Evolutionary conservation across 2,329 filamentous ascomycete genomes (phyloP).

Genomic region (Colletotrichum coccodes): DNA sequence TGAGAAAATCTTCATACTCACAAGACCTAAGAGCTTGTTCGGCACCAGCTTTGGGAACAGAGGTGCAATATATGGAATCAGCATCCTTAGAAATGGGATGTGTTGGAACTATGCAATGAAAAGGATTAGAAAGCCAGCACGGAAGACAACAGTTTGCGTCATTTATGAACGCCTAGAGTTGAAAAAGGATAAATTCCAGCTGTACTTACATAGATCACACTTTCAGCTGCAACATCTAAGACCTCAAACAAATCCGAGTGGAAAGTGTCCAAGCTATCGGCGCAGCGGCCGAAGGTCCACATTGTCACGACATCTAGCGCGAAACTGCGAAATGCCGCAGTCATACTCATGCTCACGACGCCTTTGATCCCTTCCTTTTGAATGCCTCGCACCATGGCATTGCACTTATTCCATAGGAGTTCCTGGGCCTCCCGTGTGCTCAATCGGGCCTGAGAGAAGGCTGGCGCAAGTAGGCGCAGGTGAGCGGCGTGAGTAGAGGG

Average conservation of each 20-base stretch:
- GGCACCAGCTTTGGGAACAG: constrained; percentile 1
- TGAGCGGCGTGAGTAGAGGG: neutral
- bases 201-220: constrained; percentile 17
- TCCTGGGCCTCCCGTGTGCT: neutral
- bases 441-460: constrained; percentile 4
- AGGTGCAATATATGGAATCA: constrained; percentile 13
- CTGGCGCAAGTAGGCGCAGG: constrained; percentile 1
- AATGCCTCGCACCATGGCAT: neutral
- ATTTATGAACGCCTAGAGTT: no score
- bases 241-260: constrained; percentile 8
- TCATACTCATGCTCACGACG: neutral
- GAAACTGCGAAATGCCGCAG: neutral
- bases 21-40: constrained; percentile 5
- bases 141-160: no score
- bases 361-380: neutral
- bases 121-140: no score
- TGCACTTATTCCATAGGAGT: constrained; percentile 2
- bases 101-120: constrained; percentile 2
- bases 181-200: no score
- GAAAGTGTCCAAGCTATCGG: neutral
- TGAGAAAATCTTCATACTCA: no score
- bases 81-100: neutral
- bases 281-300: constrained; percentile 19
- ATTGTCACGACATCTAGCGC: constrained; percentile 7
- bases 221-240: constrained; percentile 5